Percentiles rank a stretch among this genome's conserved stretches.
These are phyloP conservation scores for Teratosphaeria epicoccoides DNA, from an alignment of 2,329 filamentous ascomycete species.

Conservation along the genomic window DNA sequence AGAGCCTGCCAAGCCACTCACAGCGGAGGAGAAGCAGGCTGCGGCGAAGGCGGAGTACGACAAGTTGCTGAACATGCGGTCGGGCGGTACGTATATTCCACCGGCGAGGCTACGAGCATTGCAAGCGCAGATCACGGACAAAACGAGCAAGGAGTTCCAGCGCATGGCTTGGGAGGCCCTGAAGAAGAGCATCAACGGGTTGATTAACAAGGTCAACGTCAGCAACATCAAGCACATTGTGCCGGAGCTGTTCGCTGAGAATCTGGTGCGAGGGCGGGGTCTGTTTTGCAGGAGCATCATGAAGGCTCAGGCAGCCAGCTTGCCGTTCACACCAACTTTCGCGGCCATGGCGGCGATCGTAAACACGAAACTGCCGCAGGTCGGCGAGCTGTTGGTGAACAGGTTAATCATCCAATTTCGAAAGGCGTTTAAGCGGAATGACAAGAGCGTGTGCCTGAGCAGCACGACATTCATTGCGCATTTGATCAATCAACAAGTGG, in stretches of 20 bases:
- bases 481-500: conserved; percentile 90
- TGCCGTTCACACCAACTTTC: conserved; percentile 94
- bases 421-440: conserved; percentile 90
- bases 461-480: conserved; percentile 93
- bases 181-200: conserved; percentile 96
- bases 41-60: conserved; percentile 87
- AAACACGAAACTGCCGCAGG: conserved; percentile 91
- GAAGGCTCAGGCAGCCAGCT: conserved; percentile 92
- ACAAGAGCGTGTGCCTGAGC: conserved; percentile 89
- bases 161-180: conserved; percentile 98
- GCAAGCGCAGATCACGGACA: conserved; percentile 94
- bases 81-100: conserved; percentile 92
- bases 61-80: conserved; percentile 83
- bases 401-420: conserved; percentile 84
- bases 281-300: conserved; percentile 93
- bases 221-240: conserved; percentile 97
- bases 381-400: conserved; percentile 81
- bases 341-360: conserved; percentile 93
- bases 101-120: conserved; percentile 81
- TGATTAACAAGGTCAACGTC: conserved; percentile 99
- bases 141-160: conserved; percentile 92
- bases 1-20: conserved; percentile 42
- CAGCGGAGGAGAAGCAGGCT: conserved; percentile 75
- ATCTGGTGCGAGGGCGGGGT: conserved; percentile 79
- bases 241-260: conserved; percentile 90